A percentile compares a stretch with the other conserved stretches of the same genome.
These are phyloP conservation scores for Choiromyces venosus DNA, from an alignment of 495 filamentous ascomycete genomes.

Conservation along the genomic window DNA sequence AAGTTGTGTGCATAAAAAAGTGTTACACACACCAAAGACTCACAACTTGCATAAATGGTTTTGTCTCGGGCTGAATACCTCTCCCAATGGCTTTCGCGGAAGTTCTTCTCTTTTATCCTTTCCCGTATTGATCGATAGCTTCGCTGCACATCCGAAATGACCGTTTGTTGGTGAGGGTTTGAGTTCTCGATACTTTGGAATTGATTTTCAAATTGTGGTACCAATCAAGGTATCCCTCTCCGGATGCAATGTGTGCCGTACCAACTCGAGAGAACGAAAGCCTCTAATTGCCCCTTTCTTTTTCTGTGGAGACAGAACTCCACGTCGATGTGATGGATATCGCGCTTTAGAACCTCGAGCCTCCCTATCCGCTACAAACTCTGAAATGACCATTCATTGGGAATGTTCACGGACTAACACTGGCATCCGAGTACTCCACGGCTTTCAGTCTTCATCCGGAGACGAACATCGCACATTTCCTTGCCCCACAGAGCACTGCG, in stretches of 20 bases:
- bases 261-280: no score
- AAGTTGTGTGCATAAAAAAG: not conserved
- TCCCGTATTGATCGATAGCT: not conserved
- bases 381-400: not conserved
- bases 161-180: not conserved
- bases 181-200: not conserved
- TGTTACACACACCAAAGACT: not conserved
- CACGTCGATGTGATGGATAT: no score
- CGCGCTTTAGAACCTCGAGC: no score
- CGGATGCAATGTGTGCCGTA: no score
- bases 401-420: not conserved
- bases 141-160: not conserved
- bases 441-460: not conserved
- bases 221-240: no score
- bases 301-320: no score
- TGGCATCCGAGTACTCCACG: not conserved
- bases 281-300: no score
- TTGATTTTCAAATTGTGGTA: not conserved
- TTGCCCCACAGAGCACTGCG: not conserved
- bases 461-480: not conserved
- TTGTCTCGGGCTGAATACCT: not conserved
- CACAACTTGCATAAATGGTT: not conserved
- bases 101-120: not conserved
- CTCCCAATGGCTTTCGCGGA: not conserved
- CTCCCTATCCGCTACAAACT: no score